Evolutionary conservation across 208 protist species (phyloP).

Genomic region (Leishmania turanica): DNA sequence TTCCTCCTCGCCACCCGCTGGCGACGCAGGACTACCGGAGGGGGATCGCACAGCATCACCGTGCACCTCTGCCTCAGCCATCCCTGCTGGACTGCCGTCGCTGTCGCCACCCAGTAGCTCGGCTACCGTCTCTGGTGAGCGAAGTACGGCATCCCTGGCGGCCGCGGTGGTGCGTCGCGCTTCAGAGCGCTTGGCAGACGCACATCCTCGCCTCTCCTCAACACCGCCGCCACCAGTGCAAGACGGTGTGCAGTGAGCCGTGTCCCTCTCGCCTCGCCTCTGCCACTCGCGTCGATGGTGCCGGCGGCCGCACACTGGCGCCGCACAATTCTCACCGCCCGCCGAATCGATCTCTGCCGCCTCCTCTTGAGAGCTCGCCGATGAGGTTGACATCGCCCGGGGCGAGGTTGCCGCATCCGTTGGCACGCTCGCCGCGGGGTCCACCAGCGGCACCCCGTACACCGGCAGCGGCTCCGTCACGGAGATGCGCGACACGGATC

Average conservation of each 20-base stretch:
- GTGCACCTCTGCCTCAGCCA: background rate
- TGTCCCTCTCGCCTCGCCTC: background rate
- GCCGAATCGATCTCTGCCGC: background rate
- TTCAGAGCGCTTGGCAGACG: background rate
- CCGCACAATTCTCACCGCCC: background rate
- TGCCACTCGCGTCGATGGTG: background rate
- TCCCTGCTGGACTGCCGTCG: background rate
- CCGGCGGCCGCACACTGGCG: background rate
- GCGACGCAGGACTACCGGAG: background rate
- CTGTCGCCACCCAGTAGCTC: constrained; percentile 14
- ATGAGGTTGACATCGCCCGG: background rate
- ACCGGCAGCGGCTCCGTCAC: constrained; percentile 71
- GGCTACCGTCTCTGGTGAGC: background rate
- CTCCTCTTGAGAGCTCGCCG: constrained; percentile 7
- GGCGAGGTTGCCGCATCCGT: background rate
- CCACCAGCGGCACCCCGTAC: constrained; percentile 14
- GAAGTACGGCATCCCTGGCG: background rate
- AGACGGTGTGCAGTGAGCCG: background rate
- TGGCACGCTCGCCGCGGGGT: constrained; percentile 24
- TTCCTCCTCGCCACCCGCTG: background rate
- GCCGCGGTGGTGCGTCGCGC: background rate
- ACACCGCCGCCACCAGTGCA: background rate
- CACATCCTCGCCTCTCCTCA: background rate
- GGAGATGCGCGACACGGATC: constrained; percentile 74
- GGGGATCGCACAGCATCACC: background rate